Evolutionary conservation across 2,329 filamentous ascomycete genomes (phyloP).

Genomic region (Escovopsis weberi): DNA sequence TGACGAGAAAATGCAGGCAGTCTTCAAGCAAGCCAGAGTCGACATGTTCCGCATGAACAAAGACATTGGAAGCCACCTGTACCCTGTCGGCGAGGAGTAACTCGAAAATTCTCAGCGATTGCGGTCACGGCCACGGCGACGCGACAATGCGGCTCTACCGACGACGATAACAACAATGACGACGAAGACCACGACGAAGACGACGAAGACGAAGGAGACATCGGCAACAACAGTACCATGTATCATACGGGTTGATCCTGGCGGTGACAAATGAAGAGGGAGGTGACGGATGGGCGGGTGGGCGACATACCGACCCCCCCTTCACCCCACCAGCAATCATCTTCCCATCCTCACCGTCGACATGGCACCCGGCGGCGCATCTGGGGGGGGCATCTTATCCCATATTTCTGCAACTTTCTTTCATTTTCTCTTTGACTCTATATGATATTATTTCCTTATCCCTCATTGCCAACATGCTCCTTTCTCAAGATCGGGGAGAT

Average conservation of each 20-base stretch:
- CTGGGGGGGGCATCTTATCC: slow-evolving; percentile 2
- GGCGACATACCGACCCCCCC: not conserved
- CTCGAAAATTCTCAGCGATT: too few species aligned
- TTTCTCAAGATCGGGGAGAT: too few species aligned
- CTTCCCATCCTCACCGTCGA: slow-evolving; percentile 1
- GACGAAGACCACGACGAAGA: not conserved
- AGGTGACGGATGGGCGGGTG: not conserved
- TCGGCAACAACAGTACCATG: too few species aligned
- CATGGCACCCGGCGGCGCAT: slow-evolving; percentile 7
- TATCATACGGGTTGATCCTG: too few species aligned
- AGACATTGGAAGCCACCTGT: slow-evolving; percentile 77
- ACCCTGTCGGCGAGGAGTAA: slow-evolving; percentile 59
- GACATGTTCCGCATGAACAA: slow-evolving; percentile 99
- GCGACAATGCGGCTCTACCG: too few species aligned
- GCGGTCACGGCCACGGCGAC: too few species aligned
- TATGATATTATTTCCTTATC: too few species aligned
- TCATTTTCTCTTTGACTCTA: not conserved
- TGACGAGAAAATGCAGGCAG: slow-evolving; percentile 78
- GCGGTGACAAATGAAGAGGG: not conserved
- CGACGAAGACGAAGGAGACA: not conserved
- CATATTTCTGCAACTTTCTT: not conserved
- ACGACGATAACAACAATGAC: too few species aligned
- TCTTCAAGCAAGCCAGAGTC: slow-evolving; percentile 82
- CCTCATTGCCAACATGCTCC: too few species aligned
- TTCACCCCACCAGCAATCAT: not conserved